A percentile compares a stretch with the other conserved stretches of the same genome.
phyloP scores from a whole-genome alignment of 805 yeast species.

The Myxozyma mucilagina region DNA sequence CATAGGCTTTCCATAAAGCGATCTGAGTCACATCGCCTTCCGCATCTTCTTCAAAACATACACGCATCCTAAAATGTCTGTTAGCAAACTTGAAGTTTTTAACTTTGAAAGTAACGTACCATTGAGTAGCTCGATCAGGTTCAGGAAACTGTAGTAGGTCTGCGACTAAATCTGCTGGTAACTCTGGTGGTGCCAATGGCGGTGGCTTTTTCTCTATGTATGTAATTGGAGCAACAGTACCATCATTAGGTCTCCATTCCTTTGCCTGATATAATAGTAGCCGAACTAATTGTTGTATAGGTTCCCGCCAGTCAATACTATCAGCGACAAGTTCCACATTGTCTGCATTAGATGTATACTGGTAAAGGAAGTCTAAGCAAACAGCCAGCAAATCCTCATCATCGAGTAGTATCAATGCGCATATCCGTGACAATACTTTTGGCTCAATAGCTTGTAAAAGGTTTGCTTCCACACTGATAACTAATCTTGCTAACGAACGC shows the following conservation, averaged over 20 bases:
- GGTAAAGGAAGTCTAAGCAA: constrained; percentile 78
- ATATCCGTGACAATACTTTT: constrained; percentile 53
- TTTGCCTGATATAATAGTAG: constrained; percentile 32
- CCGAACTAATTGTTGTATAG: constrained; percentile 35
- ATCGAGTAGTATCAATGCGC: constrained; percentile 60
- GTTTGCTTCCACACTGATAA: constrained; percentile 62
- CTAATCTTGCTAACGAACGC: constrained; percentile 75
- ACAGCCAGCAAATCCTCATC: constrained; percentile 73
- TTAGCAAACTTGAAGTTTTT: background rate
- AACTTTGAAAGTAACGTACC: constrained; percentile 48
- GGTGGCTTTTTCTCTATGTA: constrained; percentile 52
- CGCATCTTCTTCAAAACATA: constrained; percentile 77
- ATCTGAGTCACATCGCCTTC: constrained; percentile 92
- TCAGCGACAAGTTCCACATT: constrained; percentile 56
- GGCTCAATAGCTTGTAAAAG: constrained; percentile 47
- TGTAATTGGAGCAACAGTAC: constrained; percentile 52
- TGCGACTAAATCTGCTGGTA: constrained; percentile 56
- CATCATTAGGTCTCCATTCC: constrained; percentile 19
- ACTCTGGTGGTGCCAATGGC: constrained; percentile 65
- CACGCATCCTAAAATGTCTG: constrained; percentile 52
- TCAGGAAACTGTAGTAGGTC: constrained; percentile 69
- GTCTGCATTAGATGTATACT: constrained; percentile 64
- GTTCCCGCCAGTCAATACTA: constrained; percentile 50
- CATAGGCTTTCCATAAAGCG: constrained; percentile 93
- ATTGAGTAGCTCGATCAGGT: constrained; percentile 87